Evolutionary conservation across 2,329 filamentous ascomycete genomes (phyloP), one percentile per base, ranked within the genome.

Genomic region (Chaetoscypha palmicola): DNA sequence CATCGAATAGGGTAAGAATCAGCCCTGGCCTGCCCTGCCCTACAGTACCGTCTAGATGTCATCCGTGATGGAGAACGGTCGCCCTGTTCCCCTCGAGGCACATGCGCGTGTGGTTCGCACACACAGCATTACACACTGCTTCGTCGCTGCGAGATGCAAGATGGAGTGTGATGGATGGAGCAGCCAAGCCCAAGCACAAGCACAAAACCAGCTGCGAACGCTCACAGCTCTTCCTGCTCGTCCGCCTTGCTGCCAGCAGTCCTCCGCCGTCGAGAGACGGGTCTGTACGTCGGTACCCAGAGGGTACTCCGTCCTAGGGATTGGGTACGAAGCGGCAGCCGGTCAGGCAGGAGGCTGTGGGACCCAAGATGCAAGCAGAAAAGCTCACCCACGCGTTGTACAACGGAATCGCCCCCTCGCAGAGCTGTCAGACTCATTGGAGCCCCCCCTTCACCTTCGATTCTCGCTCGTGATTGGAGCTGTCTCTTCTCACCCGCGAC

Each of bases 401-500:
- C 31, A 9, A 34, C 19, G 12, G 28, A 3, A 4, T 31, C 28
- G n/a, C 32, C n/a, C 17, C 30, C 7, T 33, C 16, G 32, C 32
- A 4, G 9, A 34, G n/a, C 32, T 19, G 4, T 17, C 3, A 9
- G n/a, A 5, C 32, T 34, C 9, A 34, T 34, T 34, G 32, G 32
- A 8, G 3, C 32, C 32, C 17, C 28, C 28, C 16, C 28, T 31
- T 17, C 14, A 4, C 32, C 32, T 9, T n/a, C 32, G 32, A 34
- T 9, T 34, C 17, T 19, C 14, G 24, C 7, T 12, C 12, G 7
- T 41, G 38, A 28, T 39, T 39, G 37, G 32, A 45, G 37, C 23
- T 3, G 21, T 28, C 14, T 16, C 39, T 28, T 22, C 21, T 30
- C 28, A 43, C 39, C 34, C 26, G 20, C 41, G 14, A 44, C 16